Percentiles rank a stretch among this genome's conserved stretches.
Evolutionary conservation across 2,329 filamentous ascomycete species (phyloP).

Genomic region (Arthrobotrys entomopaga): DNA sequence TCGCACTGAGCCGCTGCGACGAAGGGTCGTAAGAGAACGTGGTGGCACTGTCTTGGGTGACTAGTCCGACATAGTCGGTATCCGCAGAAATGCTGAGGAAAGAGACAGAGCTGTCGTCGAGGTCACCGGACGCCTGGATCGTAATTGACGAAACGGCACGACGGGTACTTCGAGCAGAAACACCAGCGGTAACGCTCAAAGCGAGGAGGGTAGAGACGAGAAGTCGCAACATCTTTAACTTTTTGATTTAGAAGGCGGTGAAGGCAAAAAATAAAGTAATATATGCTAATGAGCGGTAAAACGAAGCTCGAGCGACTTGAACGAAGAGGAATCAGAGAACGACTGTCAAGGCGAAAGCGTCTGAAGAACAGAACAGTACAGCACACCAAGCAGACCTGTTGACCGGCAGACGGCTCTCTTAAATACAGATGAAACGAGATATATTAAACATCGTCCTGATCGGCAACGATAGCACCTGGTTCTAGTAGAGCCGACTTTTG

Average conservation of each 20-base stretch:
- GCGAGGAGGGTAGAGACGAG: constrained; percentile 34
- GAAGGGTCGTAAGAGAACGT: constrained; percentile 59
- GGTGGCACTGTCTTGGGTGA: constrained; percentile 58
- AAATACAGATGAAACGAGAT: constrained; percentile 48
- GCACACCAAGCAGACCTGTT: background rate
- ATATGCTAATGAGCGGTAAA: background rate
- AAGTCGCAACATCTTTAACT: constrained; percentile 42
- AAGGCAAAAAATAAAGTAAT: constrained; percentile 10
- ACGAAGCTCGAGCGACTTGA: constrained; percentile 34
- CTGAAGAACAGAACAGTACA: constrained; percentile 24
- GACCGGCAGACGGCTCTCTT: constrained; percentile 27
- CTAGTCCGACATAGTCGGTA: constrained; percentile 56
- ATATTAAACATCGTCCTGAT: constrained; percentile 39
- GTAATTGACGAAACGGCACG: constrained; percentile 20
- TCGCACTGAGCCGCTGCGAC: constrained; percentile 8
- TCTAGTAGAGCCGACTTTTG: constrained; percentile 14
- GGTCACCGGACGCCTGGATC: constrained; percentile 17
- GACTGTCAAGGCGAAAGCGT: constrained; percentile 39
- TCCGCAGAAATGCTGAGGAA: constrained; percentile 4
- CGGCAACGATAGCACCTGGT: constrained; percentile 33
- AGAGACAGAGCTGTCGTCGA: constrained; percentile 7
- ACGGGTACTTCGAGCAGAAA: constrained; percentile 5
- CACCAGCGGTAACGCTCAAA: constrained; percentile 31
- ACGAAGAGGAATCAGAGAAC: constrained; percentile 25
- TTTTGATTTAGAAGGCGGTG: constrained; percentile 4